Evolutionary conservation across 495 filamentous ascomycete genomes (phyloP).

Genomic region (Xylaria scruposa): DNA sequence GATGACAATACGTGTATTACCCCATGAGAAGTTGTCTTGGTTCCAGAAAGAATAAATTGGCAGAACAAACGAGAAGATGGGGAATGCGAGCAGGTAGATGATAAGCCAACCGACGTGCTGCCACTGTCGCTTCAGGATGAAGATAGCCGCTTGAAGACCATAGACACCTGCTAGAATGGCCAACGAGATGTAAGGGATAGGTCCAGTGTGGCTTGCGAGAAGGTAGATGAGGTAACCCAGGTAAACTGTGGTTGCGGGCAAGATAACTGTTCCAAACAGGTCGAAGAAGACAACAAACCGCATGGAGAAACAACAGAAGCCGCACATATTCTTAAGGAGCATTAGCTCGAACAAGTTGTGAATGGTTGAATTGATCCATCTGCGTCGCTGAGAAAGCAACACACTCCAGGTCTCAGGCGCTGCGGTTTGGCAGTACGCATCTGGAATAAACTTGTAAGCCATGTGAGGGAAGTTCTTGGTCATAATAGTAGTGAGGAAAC

Average conservation of each 20-base stretch:
- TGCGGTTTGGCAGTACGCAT: slow-evolving; percentile 90
- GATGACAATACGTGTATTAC: slow-evolving; percentile 96
- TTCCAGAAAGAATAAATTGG: slow-evolving; percentile 99
- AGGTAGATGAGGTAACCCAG: slow-evolving; percentile 88
- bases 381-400: slow-evolving; percentile 89
- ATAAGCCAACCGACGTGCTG: slow-evolving; percentile 99
- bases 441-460: slow-evolving; percentile 94
- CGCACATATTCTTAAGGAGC: slow-evolving; percentile 87
- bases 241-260: slow-evolving; percentile 90
- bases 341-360: slow-evolving; percentile 94
- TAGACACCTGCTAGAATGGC: slow-evolving; percentile 90
- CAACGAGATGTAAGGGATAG: slow-evolving; percentile 85
- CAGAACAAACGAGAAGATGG: slow-evolving; percentile 89
- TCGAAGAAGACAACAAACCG: slow-evolving; percentile 96
- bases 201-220: slow-evolving; percentile 71
- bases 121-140: slow-evolving; percentile 96
- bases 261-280: slow-evolving; percentile 89
- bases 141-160: slow-evolving; percentile 93
- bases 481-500: slow-evolving; percentile 96
- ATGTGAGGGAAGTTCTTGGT: slow-evolving; percentile 95
- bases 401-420: slow-evolving; percentile 94
- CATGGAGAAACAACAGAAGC: slow-evolving; percentile 99
- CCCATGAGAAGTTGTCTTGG: slow-evolving; percentile 98
- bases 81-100: slow-evolving; percentile 93
- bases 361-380: slow-evolving; percentile 99